A percentile compares a stretch with the other conserved stretches of the same genome.
phyloP scores from a whole-genome alignment of 257 asterid genomes.

The Plantago ovata region DNA sequence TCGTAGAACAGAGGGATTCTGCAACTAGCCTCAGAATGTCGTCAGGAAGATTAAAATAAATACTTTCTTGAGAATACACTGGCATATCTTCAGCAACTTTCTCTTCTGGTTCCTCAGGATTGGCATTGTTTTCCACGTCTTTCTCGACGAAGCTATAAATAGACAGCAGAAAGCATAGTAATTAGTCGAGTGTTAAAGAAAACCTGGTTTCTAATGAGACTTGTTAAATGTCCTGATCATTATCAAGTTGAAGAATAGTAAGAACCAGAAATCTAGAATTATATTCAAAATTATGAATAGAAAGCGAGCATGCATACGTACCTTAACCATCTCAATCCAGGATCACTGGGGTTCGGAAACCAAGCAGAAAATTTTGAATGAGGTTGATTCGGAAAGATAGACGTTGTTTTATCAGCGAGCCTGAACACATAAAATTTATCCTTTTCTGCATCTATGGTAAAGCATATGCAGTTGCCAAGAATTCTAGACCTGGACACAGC shows the following conservation, averaged over 20 bases:
- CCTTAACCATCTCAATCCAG: not conserved
- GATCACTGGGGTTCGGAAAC: not conserved
- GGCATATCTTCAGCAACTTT: not conserved
- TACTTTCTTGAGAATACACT: not conserved
- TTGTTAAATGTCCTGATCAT: too few relatives aligned
- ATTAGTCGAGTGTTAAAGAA: too few relatives aligned
- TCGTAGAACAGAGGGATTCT: not conserved
- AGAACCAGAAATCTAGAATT: too few relatives aligned
- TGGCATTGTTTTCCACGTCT: not conserved
- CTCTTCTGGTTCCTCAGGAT: not conserved
- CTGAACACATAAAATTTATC: not conserved
- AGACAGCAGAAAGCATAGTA: too few relatives aligned
- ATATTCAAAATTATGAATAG: too few relatives aligned
- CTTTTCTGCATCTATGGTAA: not conserved
- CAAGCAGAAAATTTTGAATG: not conserved
- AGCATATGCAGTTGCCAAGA: not conserved
- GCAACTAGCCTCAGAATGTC: not conserved
- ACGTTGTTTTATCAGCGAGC: not conserved
- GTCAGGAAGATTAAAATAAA: not conserved
- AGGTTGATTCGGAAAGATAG: not conserved
- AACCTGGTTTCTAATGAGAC: too few relatives aligned
- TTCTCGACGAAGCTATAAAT: not conserved
- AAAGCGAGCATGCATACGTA: not conserved
- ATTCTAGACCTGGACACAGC: too few relatives aligned
- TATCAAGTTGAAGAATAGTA: too few relatives aligned